Conservation (phyloP, 345 rosid species). For the Eucalyptus sp. region DNA sequence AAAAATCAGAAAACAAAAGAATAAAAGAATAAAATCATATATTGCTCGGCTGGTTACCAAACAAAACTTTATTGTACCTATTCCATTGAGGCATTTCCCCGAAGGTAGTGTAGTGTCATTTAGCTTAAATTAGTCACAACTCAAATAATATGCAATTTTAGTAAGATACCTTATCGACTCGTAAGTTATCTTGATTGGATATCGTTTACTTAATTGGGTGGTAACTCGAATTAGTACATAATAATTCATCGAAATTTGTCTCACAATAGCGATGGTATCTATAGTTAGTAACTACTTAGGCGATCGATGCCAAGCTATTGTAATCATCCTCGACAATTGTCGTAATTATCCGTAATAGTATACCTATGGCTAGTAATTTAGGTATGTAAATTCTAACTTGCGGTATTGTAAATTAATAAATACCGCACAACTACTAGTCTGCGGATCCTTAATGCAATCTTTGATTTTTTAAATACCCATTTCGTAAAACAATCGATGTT, state of each 20-base stretch:
- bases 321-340: not conserved
- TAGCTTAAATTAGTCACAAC: not conserved
- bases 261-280: accelerated
- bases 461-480: not conserved
- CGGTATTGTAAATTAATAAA: not conserved
- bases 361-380: not conserved
- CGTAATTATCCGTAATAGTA: not conserved
- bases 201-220: accelerated
- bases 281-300: not conserved
- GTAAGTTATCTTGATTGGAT: not conserved
- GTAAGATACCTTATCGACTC: too few species aligned
- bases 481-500: not conserved
- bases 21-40: too few species aligned
- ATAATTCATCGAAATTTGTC: not conserved
- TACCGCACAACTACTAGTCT: not conserved
- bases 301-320: not conserved
- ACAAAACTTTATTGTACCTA: too few species aligned
- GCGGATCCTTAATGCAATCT: accelerated
- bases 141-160: not conserved
- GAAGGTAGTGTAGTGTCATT: not conserved
- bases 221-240: not conserved
- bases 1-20: accelerated
- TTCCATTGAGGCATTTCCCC: not conserved
- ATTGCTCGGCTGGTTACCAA: accelerated
- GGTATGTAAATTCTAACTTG: not conserved